A percentile compares a stretch with the other conserved stretches of the same genome.
Conservation (phyloP, 352 stramenopile genomes). For the Phytophthora cajani region DNA sequence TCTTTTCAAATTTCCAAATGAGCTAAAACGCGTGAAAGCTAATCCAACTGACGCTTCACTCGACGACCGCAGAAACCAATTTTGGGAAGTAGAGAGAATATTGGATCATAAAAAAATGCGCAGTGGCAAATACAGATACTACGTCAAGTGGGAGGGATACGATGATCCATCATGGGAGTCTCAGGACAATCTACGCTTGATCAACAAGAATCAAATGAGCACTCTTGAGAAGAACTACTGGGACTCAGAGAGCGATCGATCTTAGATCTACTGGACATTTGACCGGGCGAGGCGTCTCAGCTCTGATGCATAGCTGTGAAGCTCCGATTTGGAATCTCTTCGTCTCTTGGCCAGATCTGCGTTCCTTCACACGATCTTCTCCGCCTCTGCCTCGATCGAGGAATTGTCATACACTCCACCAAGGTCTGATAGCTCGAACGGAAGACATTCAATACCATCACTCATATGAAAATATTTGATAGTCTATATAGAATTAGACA, state of each 20-base stretch:
- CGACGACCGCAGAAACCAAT: no score
- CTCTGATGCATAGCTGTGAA: neutral
- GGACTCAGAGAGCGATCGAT: neutral
- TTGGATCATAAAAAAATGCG: neutral
- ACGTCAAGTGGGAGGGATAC: neutral
- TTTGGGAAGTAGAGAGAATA: slow-evolving; percentile 17
- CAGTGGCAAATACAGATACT: neutral
- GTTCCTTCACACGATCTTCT: neutral
- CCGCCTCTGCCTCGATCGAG: neutral
- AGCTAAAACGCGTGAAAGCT: no score
- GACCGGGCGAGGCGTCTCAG: neutral
- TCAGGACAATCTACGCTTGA: neutral
- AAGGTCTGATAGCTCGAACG: neutral
- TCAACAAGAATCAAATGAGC: neutral
- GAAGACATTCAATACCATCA: neutral
- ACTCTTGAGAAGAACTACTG: neutral
- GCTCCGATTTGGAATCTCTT: neutral
- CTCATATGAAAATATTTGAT: neutral
- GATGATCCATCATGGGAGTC: neutral
- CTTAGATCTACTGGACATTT: neutral
- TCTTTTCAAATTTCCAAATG: no score
- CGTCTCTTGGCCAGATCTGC: neutral
- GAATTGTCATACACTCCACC: neutral
- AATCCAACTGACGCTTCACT: no score
- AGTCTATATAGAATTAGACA: neutral